Evolutionary conservation across 805 yeast genomes (phyloP), one percentile per base, ranked within the genome.

Genomic region (Zygosaccharomyces siamensis): DNA sequence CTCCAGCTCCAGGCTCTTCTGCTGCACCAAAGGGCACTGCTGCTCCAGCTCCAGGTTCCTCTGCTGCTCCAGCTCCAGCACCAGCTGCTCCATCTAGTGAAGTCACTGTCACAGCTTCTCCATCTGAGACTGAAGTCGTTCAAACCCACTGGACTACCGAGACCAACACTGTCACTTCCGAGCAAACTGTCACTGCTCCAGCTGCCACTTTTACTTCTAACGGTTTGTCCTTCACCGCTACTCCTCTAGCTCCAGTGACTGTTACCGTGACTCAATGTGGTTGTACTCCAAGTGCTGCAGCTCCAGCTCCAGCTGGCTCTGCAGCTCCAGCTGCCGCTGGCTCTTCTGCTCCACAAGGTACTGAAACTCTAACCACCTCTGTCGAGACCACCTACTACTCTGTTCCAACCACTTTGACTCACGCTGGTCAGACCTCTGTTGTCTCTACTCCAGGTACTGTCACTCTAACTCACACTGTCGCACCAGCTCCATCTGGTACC

Each of bases 101-200:
- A 14, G 37, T 45, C 31, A 55, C 57, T 14, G 56, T 51, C 40
- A 53, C 60, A 28, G 30, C 47, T 18, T 14, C 27, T 35, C 21
- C 36, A 39, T 23, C 24, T 35, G 28, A 26, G n/a, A 31, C 33
- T 42, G 30, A 38, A 14, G 38, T 24, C 33, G 26, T 24, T 21
- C 27, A 31, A 16, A 39, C 43, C 14, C 43, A 39, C 43, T 39
- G 43, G 43, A 39, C 43, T 11, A 39, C 43, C 6, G 43, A 39
- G 11, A 39, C 43, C 12, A 28, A 39, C 43, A 39, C 43, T 39
- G 28, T 39, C 5, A 23, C 28, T 21, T 39, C 43, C 26, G 43
- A 39, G 12, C 32, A 26, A 4, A 39, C 43, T 24, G 43, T 39
- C 21, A 39, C 43, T n/a, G 43, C 43, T 26, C 31, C 43, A 26